Evolutionary conservation across 176 grass and related monocot species (phyloP), one percentile per base, ranked within the genome.

Genomic region (Raddia guianensis): DNA sequence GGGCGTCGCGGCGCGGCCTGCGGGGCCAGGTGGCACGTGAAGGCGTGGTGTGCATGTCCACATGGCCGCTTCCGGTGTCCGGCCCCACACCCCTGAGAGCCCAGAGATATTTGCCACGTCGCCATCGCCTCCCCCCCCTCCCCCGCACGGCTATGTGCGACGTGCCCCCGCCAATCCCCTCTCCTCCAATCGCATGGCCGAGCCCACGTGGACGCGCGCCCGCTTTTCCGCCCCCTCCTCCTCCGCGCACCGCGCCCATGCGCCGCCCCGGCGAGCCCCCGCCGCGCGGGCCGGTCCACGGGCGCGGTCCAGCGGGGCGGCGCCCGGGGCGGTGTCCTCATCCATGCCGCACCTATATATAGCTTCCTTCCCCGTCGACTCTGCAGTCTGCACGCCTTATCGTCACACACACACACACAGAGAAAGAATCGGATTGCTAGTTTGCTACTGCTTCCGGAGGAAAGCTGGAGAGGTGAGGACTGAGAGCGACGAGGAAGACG

Each of bases 1-100:
- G 16, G 46, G 18, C 69, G 80, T 33, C 43, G 21, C 63, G 13
- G 77, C 74, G 90, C 21, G 42, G 14, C 1, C 0, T 5, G 63
- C 32, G 32, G 84, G 73, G 63, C 70, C 85, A 78, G 46, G n/a
- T 86, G 78, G 63, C 93, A 95, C 93, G 93, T 95, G 93, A 85
- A 90, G 82, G 87, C 73, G 65, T 65, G 85, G 77, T 84, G 93
- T 81, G 63, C 78, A 55, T 90, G 87, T 92, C 87, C 84, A 83
- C 75, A 69, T 76, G 49, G 81, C 57, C 72, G 45, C 85, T 82
- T 70, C 61, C 33, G 6, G 5, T 12, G 18, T 37, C 67, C 20
- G 62, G 72, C 6, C 62, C 48, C 48, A 47, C 73, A 49, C 46
- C 3, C 13, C 3, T 27, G 27, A 1, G 21, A 9, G 5, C 9